Conservation (phyloP, 2,329 filamentous ascomycete species). For the Colletotrichum coccodes region DNA sequence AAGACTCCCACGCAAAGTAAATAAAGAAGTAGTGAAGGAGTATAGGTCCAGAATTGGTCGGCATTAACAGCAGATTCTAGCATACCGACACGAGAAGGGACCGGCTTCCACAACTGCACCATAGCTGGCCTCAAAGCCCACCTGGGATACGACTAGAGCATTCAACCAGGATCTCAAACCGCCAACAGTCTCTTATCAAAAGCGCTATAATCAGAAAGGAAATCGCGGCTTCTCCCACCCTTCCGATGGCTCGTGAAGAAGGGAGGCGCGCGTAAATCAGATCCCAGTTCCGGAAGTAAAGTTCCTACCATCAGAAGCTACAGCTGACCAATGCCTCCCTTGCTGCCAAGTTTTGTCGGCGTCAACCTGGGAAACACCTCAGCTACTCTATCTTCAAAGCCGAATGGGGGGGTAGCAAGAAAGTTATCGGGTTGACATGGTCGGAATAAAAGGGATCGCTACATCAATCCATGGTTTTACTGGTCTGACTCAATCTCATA, state of each 20-base stretch:
- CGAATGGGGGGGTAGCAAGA: no score
- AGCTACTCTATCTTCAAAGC: no score
- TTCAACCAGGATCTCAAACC: neutral
- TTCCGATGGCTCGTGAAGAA: neutral
- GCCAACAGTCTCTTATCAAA: neutral
- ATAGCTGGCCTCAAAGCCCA: neutral
- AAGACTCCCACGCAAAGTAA: neutral
- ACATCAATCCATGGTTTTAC: no score
- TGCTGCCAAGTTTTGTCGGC: neutral
- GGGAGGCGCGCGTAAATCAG: neutral
- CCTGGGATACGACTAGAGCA: neutral
- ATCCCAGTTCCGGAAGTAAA: no score
- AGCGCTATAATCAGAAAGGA: neutral
- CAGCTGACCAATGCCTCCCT: neutral
- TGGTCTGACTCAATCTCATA: no score
- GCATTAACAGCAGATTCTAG: neutral
- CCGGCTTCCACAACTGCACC: neutral
- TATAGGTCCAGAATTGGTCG: neutral
- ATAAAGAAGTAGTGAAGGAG: neutral
- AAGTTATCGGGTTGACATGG: no score
- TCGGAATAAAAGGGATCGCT: no score
- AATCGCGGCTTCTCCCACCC: neutral
- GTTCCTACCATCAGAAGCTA: neutral
- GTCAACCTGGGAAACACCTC: fast-evolving
- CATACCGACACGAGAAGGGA: neutral